Evolutionary conservation across 176 grass and related monocot species (phyloP).

Genomic region (Bothriochloa decipiens): DNA sequence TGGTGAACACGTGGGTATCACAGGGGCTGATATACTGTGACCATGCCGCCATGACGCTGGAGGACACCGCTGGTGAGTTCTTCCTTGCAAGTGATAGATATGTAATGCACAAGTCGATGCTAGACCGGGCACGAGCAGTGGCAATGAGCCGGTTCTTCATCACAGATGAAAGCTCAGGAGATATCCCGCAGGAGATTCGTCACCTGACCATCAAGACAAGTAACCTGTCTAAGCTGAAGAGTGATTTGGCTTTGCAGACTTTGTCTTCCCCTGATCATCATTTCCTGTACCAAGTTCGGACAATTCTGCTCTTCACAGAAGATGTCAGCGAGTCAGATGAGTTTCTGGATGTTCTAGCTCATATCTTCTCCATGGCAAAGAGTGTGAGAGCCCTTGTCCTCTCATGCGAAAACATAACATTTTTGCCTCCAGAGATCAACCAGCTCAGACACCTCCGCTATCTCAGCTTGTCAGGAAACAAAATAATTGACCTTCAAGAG

Average conservation of each 20-base stretch:
- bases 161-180: constrained; percentile 34
- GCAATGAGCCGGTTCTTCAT: constrained; percentile 21
- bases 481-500: constrained; percentile 39
- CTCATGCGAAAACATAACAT: constrained; percentile 12
- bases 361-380: constrained; percentile 24
- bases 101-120: constrained; percentile 20
- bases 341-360: constrained; percentile 25
- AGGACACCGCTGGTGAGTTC: constrained; percentile 29
- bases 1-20: constrained; percentile 47
- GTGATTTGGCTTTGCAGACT: constrained; percentile 34
- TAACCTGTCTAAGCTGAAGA: constrained; percentile 44
- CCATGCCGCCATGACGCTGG: neutral
- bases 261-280: constrained; percentile 25
- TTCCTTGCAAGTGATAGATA: constrained; percentile 27
- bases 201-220: constrained; percentile 43
- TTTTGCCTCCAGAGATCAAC: constrained; percentile 42
- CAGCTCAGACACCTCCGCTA: constrained; percentile 21
- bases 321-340: constrained; percentile 37
- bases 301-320: constrained; percentile 39
- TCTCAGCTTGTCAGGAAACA: constrained; percentile 33
- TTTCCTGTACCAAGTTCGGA: constrained; percentile 41
- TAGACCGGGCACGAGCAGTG: constrained; percentile 11
- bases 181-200: constrained; percentile 37
- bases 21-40: constrained; percentile 41
- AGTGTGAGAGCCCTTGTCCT: constrained; percentile 40